Evolutionary conservation across 768 basidiomycete species (phyloP), one percentile per base, ranked within the genome.

Genomic region (Arthromyces matolae): DNA sequence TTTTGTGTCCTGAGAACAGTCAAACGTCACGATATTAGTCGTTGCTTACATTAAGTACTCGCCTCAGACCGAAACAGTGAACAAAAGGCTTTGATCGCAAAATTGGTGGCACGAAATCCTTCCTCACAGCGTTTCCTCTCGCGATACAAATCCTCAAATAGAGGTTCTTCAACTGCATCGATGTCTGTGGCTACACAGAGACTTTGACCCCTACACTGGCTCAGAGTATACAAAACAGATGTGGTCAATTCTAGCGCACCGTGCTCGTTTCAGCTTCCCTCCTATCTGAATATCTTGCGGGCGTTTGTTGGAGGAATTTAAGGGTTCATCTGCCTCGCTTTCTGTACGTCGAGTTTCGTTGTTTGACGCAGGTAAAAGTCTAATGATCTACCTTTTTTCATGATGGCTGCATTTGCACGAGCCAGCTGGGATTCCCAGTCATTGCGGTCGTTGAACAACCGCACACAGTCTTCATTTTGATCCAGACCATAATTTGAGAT

Each of bases 31-130:
- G n/a, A n/a, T n/a, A n/a, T n/a, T n/a, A n/a, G n/a, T n/a, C n/a
- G 3, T 25, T 14, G 24, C 14, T 16, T 2, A 10, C 16, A 47
- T 8, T 2, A 18, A n/a, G n/a, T n/a, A n/a, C n/a, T 31, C 41
- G 34, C 47, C 31, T 42, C 4, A 19, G 47, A 41, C 13, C 29
- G 27, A 14, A 19, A 18, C 10, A 19, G 24, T 23, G 47, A 33
- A 24, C 47, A 48, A 18, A 39, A 48, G 23, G 47, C 25, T 28
- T 12, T 41, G 23, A 48, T 12, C 5, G 39, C 39, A 28, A 24
- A 48, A 18, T 25, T 4, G 3, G 22, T 14, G 8, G 18, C 41
- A 12, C 31, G 39, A 9, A 32, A 18, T 25, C 41, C 38, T 35
- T 2, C 13, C 4, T 42, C 40, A 8, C 36, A 48, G 12, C 28